Evolutionary conservation across 441 rosid species (phyloP), one percentile per base, ranked within the genome.

Genomic region (Syzygium malaccense): DNA sequence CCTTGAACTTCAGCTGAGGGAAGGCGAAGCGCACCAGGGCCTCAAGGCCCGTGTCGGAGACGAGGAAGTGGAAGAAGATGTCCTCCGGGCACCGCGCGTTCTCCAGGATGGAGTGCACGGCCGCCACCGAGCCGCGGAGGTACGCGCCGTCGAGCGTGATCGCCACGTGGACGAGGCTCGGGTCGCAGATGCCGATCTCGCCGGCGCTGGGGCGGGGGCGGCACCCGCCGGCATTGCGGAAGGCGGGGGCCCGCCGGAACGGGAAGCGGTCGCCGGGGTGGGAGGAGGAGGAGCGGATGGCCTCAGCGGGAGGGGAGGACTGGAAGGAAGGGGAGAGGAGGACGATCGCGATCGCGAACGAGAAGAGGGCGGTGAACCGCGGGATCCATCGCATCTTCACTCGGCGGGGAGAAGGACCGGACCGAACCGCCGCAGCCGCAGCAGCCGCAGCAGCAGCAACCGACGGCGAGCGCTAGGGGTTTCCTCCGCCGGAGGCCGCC

Each of bases 281-380:
- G 83, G 83, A 75, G n/a, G 68, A 60, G 68, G 83, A 75, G 51
- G 83, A 75, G 51, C 49, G 83, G 83, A 75, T 85, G 87, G 87
- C 87, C 87, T 85, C 87, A 45, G 87, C 87, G 30, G 87, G 87
- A 9, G 64, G 87, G 87, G 64, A 85, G 87, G 87, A 85, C 87
- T 85, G 87, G 87, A 85, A 85, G 87, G 87, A 85, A 55, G 87
- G 87, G 87, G 87, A 85, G 51, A 85, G 87, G 17, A 85, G 49
- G 87, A 85, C 87, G 49, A 85, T 85, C 49, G 49, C 64, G 64
- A 85, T 55, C 28, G 51, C 87, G 23, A 58, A 56, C 0, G 87
- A 85, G 87, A 85, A 85, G 13, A 85, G 49, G 49, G 49, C 87
- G 17, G 87, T 23, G 66, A 85, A 85, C 48, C 87, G 87, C 62